Evolutionary conservation across 1,139 yeast species (phyloP), one percentile per base, ranked within the genome.

Genomic region (Hansenula lynferdii): DNA sequence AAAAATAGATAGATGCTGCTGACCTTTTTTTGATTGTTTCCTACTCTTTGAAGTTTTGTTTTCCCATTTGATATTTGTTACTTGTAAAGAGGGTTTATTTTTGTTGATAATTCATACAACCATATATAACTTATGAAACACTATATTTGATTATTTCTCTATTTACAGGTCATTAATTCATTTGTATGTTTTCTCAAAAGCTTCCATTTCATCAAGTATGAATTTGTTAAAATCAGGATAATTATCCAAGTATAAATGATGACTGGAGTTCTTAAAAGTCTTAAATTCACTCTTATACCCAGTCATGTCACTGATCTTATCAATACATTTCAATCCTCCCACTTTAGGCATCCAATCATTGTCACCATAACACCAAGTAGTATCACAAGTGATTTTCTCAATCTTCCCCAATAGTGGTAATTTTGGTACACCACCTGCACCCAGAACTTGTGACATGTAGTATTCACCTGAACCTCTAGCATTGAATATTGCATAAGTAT

Each of bases 351-450:
- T 84, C 92, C 92, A 83, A 57, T 84, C 92, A 36, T 77, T 75
- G 42, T 73, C 74, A 2, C 94, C 94, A 49, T 83, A 84, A 52
- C 79, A 62, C 92, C 92, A 84, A 5, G 70, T 49, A 42, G 80
- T 63, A 38, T 78, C 72, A 51, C 81, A 77, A 8, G 63, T 57
- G 14, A 76, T 59, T 25, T 67, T 61, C 30, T 73, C 69, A 7
- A 80, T 57, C 7, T 75, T 71, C 12, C 74, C 72, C 12, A 74
- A 64, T 36, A 84, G 60, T 0, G 92, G 86, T 36, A 62, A 60
- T 45, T 89, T 65, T 1, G 92, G 87, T 34, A 77, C 74, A 2
- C 87, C 94, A 5, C 92, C 94, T 10, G 90, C 86, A 1, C 80
- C 81, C 19, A 84, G 60, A 14, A 81, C 64, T 54, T 75, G 80